A percentile compares a stretch with the other conserved stretches of the same genome.
Evolutionary conservation across 495 filamentous ascomycete genomes (phyloP).

Genomic region (Aspergillus biplanus): DNA sequence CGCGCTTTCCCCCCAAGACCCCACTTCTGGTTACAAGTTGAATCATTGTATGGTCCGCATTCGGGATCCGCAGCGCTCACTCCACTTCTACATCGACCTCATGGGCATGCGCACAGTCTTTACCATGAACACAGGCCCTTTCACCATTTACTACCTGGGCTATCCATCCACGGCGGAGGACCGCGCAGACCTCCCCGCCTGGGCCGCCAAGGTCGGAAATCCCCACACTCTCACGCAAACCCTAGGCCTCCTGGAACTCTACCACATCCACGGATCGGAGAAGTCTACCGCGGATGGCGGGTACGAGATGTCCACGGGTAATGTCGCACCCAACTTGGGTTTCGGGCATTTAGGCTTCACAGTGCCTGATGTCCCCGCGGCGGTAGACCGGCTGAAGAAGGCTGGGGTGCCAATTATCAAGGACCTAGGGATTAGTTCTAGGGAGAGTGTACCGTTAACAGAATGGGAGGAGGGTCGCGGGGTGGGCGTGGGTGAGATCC

Average conservation of each 20-base stretch:
- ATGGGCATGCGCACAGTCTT: slow-evolving; percentile 55
- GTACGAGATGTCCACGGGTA: slow-evolving; percentile 30
- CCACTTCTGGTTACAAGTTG: slow-evolving; percentile 46
- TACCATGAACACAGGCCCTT: slow-evolving; percentile 48
- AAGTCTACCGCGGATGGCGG: slow-evolving; percentile 15
- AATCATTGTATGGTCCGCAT: slow-evolving; percentile 52
- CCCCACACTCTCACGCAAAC: slow-evolving; percentile 35
- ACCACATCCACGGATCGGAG: slow-evolving; percentile 41
- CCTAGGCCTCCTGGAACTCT: slow-evolving; percentile 40
- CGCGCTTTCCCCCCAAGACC: slow-evolving; percentile 32
- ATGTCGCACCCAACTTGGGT: slow-evolving; percentile 38
- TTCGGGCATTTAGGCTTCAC: slow-evolving; percentile 48
- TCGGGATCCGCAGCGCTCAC: slow-evolving; percentile 39
- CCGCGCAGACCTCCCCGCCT: slow-evolving; percentile 27
- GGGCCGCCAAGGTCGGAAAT: slow-evolving; percentile 31
- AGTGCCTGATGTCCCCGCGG: slow-evolving; percentile 37
- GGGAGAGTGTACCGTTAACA: slow-evolving; percentile 38
- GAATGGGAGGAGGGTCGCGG: slow-evolving; percentile 42
- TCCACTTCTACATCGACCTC: slow-evolving; percentile 50
- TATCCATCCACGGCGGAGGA: slow-evolving; percentile 34
- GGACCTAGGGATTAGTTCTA: slow-evolving; percentile 36
- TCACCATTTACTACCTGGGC: slow-evolving; percentile 50
- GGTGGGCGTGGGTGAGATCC: slow-evolving; percentile 38
- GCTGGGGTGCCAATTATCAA: slow-evolving; percentile 41
- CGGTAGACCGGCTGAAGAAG: slow-evolving; percentile 35